Evolutionary conservation across 2,329 filamentous ascomycete species (phyloP), one percentile per base, ranked within the genome.

Genomic region (Diaporthe capsici): DNA sequence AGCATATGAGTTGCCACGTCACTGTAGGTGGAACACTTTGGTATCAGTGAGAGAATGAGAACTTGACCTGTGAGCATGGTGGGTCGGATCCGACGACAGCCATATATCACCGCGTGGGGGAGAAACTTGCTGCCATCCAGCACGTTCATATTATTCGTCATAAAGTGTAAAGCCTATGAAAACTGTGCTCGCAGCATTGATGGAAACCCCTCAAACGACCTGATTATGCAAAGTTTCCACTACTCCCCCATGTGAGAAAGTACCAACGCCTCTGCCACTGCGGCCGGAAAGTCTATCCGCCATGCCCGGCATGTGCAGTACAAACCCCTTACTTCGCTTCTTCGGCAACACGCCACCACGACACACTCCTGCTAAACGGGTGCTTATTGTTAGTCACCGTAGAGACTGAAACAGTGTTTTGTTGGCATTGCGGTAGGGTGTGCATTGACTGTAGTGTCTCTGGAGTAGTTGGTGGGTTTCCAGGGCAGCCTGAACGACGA

Each of bases 41-140:
- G 9, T 51, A 68, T 71, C 68, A 67, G 12, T 55, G 15, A n/a
- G 20, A 53, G 58, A 60, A 53, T 10, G 17, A 42, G 25, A 42
- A 5, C n/a, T 20, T 39, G n/a, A 34, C 31, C 20, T 65, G 58
- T 28, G 22, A 49, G 70, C 53, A 72, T 17, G 20, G 8, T 6
- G 17, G 22, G 15, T 47, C 13, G 13, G 12, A 17, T n/a, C 5
- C 2, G 4, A 22, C 25, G 10, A 0, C 10, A 73, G 31, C 28
- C 42, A 47, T 39, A 58, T 17, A 49, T 20, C 47, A 70, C n/a
- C 22, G 39, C 49, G 9, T 17, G 65, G 65, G 6, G 9, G 81
- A 82, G 72, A 79, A 79, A n/a, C n/a, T n/a, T 75, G 39, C 74
- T 63, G 42, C 63, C 37, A 73, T n/a, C 25, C 28, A 22, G 51